Evolutionary conservation across 768 basidiomycete genomes (phyloP).

Genomic region (Pholiota molesta): DNA sequence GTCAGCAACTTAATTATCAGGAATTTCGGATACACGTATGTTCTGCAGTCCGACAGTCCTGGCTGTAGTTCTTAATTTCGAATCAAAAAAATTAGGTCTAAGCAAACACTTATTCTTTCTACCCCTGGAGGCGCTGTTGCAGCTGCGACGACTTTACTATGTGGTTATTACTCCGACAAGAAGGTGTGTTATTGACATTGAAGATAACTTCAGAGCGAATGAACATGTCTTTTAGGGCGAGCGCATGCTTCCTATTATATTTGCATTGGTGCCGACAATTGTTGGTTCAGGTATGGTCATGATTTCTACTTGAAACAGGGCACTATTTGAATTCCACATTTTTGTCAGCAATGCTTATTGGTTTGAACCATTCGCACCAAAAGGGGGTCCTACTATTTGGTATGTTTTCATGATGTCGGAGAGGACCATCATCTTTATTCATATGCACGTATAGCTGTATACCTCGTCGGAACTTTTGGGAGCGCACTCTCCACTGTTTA

Average conservation of each 20-base stretch:
- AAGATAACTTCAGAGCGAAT: neutral
- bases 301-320: neutral
- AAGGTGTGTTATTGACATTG: constrained; percentile 38
- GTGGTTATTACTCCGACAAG: constrained; percentile 69
- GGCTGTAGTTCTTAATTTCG: neutral
- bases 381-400: constrained; percentile 63
- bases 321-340: neutral
- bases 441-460: constrained; percentile 37
- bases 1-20: constrained; percentile 67
- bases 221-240: constrained; percentile 41
- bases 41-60: neutral
- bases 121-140: constrained; percentile 59
- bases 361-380: constrained; percentile 47
- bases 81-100: constrained; percentile 39
- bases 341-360: constrained; percentile 50
- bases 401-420: constrained; percentile 19
- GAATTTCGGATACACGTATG: constrained; percentile 66
- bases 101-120: constrained; percentile 60
- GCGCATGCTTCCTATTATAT: constrained; percentile 62
- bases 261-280: constrained; percentile 61
- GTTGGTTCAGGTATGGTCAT: constrained; percentile 49
- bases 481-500: constrained; percentile 62
- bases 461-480: constrained; percentile 58
- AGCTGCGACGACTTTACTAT: constrained; percentile 48
- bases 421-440: neutral